These are phyloP conservation scores for Globisporangium uncinulatum DNA, from an alignment of 352 stramenopile species.

Conservation along the genomic window DNA sequence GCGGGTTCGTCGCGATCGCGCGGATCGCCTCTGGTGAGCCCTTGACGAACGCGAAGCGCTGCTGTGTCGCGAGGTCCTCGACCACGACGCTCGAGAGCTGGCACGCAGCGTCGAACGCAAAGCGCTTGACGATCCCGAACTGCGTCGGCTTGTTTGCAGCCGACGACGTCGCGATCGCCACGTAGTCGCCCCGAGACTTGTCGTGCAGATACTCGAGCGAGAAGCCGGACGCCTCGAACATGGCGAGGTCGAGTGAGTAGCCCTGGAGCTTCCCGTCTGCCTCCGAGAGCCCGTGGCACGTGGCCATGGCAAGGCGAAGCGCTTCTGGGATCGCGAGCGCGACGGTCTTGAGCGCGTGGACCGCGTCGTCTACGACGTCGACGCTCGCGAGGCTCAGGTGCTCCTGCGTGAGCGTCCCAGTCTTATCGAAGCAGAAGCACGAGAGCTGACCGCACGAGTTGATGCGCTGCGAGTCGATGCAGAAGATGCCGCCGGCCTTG, in stretches of 20 bases:
- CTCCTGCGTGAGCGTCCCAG: conserved; percentile 67
- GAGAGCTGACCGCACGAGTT: conserved; percentile 64
- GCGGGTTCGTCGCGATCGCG: conserved; percentile 21
- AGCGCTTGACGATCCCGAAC: conserved; percentile 66
- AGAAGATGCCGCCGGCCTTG: conserved; percentile 40
- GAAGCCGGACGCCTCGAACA: conserved; percentile 66
- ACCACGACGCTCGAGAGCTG: conserved; percentile 70
- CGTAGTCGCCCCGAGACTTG: conserved; percentile 15
- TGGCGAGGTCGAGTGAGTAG: conserved; percentile 66
- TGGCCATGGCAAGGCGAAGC: conserved; percentile 44
- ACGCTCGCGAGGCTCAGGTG: conserved; percentile 70
- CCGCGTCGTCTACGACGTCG: conserved; percentile 17
- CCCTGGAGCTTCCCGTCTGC: conserved; percentile 26
- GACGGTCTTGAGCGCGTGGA: conserved; percentile 4
- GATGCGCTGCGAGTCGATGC: conserved; percentile 65
- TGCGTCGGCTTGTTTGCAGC: conserved; percentile 5
- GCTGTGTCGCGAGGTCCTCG: conserved; percentile 54
- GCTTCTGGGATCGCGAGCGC: conserved; percentile 16
- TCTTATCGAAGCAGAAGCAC: conserved; percentile 85
- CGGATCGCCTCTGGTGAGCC: conserved; percentile 56
- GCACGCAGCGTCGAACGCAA: conserved; percentile 60
- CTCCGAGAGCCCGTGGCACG: conserved; percentile 61
- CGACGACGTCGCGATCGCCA: conserved; percentile 15
- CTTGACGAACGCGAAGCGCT: conserved; percentile 66
- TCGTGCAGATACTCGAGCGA: conserved; percentile 39